Evolutionary conservation across 2,329 filamentous ascomycete genomes (phyloP).

Genomic region (Calonectria ilicicola): DNA sequence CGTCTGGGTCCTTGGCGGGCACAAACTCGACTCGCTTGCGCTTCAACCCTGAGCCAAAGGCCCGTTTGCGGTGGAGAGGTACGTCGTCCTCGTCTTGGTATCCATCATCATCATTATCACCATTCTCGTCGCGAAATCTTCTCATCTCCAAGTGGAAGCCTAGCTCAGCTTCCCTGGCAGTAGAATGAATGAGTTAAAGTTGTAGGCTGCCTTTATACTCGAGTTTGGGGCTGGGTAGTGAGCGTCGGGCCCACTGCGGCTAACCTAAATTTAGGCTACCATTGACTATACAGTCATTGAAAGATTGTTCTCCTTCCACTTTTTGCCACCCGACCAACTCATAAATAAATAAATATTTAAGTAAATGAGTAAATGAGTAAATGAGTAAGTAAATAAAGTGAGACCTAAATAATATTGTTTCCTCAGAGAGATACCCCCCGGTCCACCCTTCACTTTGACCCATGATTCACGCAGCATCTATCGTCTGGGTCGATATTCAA

Average conservation of each 20-base stretch:
- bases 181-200: neutral
- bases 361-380: too few species aligned
- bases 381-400: too few species aligned
- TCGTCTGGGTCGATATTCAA: too few species aligned
- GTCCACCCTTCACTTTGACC: too few species aligned
- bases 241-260: neutral
- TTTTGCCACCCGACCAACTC: too few species aligned
- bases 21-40: conserved; percentile 68
- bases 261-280: neutral
- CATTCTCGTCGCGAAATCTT: conserved; percentile 33
- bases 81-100: conserved; percentile 57
- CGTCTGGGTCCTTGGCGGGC: conserved; percentile 59
- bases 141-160: conserved; percentile 41
- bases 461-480: too few species aligned
- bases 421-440: too few species aligned
- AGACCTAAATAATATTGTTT: too few species aligned
- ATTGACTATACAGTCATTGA: neutral
- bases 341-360: too few species aligned
- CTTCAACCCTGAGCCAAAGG: conserved; percentile 69
- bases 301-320: too few species aligned
- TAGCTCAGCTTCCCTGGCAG: neutral
- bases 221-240: neutral
- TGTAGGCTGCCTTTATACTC: neutral
- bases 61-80: conserved; percentile 64
- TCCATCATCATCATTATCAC: conserved; percentile 40